phyloP scores from a whole-genome alignment of 768 basidiomycete genomes.

The Leucocoprinus sp. region DNA sequence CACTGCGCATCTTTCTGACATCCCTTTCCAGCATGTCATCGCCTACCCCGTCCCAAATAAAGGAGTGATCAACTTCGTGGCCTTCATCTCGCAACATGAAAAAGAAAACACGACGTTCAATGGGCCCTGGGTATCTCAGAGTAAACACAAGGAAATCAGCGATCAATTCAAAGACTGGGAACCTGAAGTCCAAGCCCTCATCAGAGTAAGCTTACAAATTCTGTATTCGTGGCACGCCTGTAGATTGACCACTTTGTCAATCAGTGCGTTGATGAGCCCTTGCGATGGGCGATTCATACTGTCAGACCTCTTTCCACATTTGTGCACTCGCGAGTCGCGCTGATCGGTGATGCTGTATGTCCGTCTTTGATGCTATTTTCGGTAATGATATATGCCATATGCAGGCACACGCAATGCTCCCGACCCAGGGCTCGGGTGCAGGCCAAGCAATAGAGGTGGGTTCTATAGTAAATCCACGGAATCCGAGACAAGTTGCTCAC shows the following conservation, averaged over 20 bases:
- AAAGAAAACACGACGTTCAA: constrained; percentile 42
- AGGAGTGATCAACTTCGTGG: constrained; percentile 54
- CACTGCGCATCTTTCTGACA: constrained; percentile 1
- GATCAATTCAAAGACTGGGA: constrained; percentile 46
- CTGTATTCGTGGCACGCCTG: not conserved
- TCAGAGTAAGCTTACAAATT: constrained; percentile 34
- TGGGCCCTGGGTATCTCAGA: constrained; percentile 43
- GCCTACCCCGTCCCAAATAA: constrained; percentile 56
- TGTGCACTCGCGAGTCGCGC: constrained; percentile 39
- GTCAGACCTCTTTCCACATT: constrained; percentile 43
- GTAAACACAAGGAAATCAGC: constrained; percentile 37
- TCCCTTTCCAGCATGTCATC: constrained; percentile 41
- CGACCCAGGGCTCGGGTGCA: constrained; percentile 51
- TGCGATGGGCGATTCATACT: constrained; percentile 59
- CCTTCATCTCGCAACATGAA: constrained; percentile 42
- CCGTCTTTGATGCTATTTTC: not conserved
- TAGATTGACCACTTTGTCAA: constrained; percentile 9
- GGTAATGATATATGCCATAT: not conserved
- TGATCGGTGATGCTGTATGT: constrained; percentile 45
- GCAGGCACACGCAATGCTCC: constrained; percentile 45
- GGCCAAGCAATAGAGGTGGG: constrained; percentile 50
- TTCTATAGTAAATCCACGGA: constrained; percentile 9
- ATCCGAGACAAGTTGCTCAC: constrained; percentile 21
- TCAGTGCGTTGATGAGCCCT: constrained; percentile 45
- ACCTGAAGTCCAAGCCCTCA: constrained; percentile 46